These are phyloP conservation scores for Chlamydomonas urium DNA, from an alignment of 139 green algal genomes.

Conservation along the genomic window DNA sequence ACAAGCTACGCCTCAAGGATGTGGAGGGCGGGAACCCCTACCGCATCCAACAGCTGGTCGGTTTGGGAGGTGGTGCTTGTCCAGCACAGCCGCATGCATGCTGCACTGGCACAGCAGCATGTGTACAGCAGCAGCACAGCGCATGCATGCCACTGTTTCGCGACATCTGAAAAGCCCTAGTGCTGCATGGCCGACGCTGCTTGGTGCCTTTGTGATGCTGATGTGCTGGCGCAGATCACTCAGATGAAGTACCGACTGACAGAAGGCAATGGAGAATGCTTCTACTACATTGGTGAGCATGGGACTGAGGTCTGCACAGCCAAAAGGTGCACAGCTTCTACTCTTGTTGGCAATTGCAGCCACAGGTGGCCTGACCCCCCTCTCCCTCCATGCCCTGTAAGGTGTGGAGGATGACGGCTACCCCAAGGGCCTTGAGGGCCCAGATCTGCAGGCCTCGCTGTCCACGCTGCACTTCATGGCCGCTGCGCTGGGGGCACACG, in stretches of 20 bases:
- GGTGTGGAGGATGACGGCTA: slow-evolving; percentile 86
- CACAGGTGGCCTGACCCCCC: neutral
- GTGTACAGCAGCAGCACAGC: too few relatives aligned
- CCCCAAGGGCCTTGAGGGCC: slow-evolving; percentile 54
- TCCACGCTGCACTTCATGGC: slow-evolving; percentile 66
- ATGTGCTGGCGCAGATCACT: slow-evolving; percentile 67
- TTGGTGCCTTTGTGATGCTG: neutral
- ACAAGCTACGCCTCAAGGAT: slow-evolving; percentile 73
- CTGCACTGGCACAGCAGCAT: too few relatives aligned
- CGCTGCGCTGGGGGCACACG: slow-evolving; percentile 40
- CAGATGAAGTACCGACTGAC: slow-evolving; percentile 83
- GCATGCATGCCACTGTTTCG: too few relatives aligned
- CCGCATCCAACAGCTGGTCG: slow-evolving; percentile 80
- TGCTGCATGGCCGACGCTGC: neutral
- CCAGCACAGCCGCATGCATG: too few relatives aligned
- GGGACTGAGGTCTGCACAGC: neutral
- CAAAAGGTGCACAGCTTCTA: neutral
- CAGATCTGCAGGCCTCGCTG: slow-evolving; percentile 60
- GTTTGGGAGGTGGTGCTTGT: too few relatives aligned
- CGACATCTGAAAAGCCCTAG: too few relatives aligned
- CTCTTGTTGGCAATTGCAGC: slow-evolving; percentile 5
- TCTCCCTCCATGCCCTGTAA: slow-evolving; percentile 7
- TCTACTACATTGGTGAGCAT: slow-evolving; percentile 71
- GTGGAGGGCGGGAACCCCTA: slow-evolving; percentile 34
- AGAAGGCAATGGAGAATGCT: slow-evolving; percentile 70